Percentiles rank a stretch among this genome's conserved stretches.
Evolutionary conservation across 768 basidiomycete genomes (phyloP).

Genomic region (Clitopilus passeckerianus): DNA sequence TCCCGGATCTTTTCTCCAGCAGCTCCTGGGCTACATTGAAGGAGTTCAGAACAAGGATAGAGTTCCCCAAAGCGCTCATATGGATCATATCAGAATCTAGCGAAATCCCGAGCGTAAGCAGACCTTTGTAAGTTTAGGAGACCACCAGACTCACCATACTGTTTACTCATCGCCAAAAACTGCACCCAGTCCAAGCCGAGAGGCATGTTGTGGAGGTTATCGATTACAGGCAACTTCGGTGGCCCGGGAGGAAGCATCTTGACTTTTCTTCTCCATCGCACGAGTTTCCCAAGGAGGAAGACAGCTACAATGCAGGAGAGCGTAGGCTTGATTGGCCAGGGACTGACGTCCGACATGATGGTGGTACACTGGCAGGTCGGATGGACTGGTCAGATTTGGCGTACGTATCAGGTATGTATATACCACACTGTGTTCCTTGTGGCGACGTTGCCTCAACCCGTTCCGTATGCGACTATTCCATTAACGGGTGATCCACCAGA

Average conservation of each 20-base stretch:
- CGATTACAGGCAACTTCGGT: conserved; percentile 29
- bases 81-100: neutral
- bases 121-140: no score
- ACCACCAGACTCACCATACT: conserved; percentile 22
- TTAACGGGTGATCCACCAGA: no score
- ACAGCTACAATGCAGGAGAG: neutral
- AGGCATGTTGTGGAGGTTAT: conserved; percentile 35
- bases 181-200: conserved; percentile 26
- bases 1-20: neutral
- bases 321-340: neutral
- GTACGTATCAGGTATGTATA: no score
- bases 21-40: neutral
- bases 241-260: conserved; percentile 38
- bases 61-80: neutral
- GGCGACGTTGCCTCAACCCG: no score
- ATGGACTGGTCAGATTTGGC: no score
- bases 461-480: no score
- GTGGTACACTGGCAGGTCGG: neutral
- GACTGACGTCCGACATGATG: neutral
- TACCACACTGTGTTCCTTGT: no score
- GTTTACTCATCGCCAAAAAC: conserved; percentile 34
- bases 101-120: neutral
- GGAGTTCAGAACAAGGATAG: neutral
- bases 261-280: neutral
- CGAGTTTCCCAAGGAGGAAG: neutral